phyloP scores from a whole-genome alignment of 495 filamentous ascomycete genomes.

The Aspergillus diversus region DNA sequence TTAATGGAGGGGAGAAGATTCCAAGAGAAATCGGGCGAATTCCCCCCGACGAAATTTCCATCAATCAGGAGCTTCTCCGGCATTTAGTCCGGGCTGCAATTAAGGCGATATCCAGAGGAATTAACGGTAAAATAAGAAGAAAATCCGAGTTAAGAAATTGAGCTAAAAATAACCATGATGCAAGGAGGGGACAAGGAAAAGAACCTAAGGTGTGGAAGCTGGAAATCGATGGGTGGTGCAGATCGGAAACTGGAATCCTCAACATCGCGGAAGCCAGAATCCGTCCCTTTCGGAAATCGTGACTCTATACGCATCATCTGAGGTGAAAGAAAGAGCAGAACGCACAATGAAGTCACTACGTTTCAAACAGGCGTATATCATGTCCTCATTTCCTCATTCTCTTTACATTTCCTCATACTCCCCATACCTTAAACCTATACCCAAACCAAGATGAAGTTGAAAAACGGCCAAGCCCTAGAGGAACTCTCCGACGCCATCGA shows the following conservation, averaged over 20 bases:
- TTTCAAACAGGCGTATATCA: slow-evolving; percentile 6
- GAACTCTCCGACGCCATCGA: slow-evolving; percentile 79
- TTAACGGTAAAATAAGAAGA: too few relatives aligned
- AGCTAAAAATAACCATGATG: too few relatives aligned
- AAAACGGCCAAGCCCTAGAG: slow-evolving; percentile 75
- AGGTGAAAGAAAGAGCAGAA: too few relatives aligned
- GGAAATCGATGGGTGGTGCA: not conserved
- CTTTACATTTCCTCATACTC: slow-evolving; percentile 8
- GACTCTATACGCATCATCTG: not conserved
- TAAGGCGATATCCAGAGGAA: not conserved
- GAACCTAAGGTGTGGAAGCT: not conserved
- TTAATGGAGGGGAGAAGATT: not conserved
- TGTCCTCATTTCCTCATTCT: not conserved
- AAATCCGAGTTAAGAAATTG: too few relatives aligned
- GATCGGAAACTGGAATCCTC: slow-evolving; percentile 21
- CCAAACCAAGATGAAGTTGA: slow-evolving; percentile 34
- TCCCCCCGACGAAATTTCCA: not conserved
- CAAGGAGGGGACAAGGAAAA: not conserved
- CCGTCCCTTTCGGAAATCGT: slow-evolving; percentile 33
- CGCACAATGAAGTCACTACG: not conserved
- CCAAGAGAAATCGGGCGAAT: not conserved
- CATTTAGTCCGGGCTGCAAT: not conserved
- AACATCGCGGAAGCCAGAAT: slow-evolving; percentile 32
- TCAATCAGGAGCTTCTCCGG: slow-evolving; percentile 4
- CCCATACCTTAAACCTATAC: slow-evolving; percentile 17